Conservation (phyloP, 139 green algal genomes). For the Auxenochlorella protothecoides region DNA sequence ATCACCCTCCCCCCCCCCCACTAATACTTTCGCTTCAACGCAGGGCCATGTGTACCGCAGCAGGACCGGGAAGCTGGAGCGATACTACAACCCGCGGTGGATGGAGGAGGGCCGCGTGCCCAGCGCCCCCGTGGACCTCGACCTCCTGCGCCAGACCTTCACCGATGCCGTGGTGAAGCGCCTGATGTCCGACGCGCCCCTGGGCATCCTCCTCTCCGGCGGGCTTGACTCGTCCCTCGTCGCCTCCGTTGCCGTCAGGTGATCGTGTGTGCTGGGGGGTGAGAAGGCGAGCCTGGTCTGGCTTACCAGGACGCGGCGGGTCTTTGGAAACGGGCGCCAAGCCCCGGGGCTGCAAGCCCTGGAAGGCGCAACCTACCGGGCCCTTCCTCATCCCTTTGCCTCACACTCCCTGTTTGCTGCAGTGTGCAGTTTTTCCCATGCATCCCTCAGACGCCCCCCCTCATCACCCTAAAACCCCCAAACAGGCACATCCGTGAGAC, state of each 20-base stretch:
- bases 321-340: too few relatives aligned
- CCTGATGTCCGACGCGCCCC: conserved; percentile 92
- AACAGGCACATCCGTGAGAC: conserved; percentile 44
- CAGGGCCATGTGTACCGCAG: conserved; percentile 71
- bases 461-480: too few relatives aligned
- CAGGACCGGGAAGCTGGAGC: conserved; percentile 57
- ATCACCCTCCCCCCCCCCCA: not conserved
- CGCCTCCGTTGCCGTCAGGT: conserved; percentile 58
- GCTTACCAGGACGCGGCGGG: too few relatives aligned
- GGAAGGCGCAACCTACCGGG: too few relatives aligned
- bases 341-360: too few relatives aligned
- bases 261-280: not conserved
- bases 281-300: not conserved
- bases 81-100: conserved; percentile 82
- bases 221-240: conserved; percentile 92
- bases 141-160: conserved; percentile 48
- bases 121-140: conserved; percentile 25
- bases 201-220: conserved; percentile 91
- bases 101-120: conserved; percentile 34
- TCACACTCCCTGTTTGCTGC: too few relatives aligned
- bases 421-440: too few relatives aligned
- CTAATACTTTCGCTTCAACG: not conserved
- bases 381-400: too few relatives aligned
- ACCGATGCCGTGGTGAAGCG: conserved; percentile 78
- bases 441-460: too few relatives aligned